A percentile compares a stretch with the other conserved stretches of the same genome.
These are phyloP conservation scores for Camellia japonica DNA, from an alignment of 148 eudicot genomes.

Conservation along the genomic window DNA sequence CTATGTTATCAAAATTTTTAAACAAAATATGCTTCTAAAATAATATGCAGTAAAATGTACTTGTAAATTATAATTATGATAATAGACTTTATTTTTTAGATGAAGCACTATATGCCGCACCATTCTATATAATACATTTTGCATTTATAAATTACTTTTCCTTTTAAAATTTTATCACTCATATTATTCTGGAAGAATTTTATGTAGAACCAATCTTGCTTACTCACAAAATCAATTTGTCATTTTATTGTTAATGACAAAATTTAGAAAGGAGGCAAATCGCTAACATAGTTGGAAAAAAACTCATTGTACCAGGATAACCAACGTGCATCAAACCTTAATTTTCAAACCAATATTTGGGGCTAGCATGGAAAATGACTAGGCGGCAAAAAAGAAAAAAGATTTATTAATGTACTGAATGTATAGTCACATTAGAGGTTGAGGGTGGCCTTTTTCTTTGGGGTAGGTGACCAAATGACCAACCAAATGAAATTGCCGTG, in stretches of 20 bases:
- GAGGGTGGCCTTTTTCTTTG: not conserved
- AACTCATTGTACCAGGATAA: not conserved
- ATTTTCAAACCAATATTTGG: not conserved
- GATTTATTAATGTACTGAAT: not conserved
- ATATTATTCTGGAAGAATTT: no score
- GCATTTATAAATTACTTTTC: no score
- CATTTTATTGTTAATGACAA: not conserved
- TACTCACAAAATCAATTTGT: not conserved
- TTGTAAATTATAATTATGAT: no score
- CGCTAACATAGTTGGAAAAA: not conserved
- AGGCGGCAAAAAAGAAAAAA: not conserved
- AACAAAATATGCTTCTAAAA: no score
- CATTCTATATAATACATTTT: no score
- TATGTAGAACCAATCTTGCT: not conserved
- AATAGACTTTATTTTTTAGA: no score
- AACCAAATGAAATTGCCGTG: not conserved
- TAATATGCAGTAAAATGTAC: no score
- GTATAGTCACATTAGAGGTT: not conserved
- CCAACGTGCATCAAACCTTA: not conserved
- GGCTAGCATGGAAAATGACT: no score
- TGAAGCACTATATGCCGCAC: no score
- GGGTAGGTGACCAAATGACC: constrained; percentile 13
- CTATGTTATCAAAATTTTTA: no score
- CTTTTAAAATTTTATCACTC: no score
- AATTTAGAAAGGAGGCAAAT: not conserved